Percentiles rank a stretch among this genome's conserved stretches.
Evolutionary conservation across 495 filamentous ascomycete genomes (phyloP).

Genomic region (Thozetella sp.): DNA sequence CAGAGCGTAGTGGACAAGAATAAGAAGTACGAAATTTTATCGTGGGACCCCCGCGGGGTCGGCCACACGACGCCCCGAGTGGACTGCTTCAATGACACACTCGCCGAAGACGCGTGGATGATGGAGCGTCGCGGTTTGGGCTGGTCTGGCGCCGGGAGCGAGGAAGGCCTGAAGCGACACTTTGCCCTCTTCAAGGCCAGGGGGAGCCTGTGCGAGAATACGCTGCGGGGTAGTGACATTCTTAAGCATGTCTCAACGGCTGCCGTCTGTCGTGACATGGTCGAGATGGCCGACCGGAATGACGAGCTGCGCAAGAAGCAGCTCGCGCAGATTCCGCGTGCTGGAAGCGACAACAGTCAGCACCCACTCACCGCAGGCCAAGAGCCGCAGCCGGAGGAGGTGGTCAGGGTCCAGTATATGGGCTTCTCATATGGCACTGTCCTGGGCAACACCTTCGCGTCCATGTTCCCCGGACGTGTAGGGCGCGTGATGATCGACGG

Average conservation of each 20-base stretch:
- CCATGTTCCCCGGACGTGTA: conserved; percentile 44
- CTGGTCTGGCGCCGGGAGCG: background rate
- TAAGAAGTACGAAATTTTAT: conserved; percentile 34
- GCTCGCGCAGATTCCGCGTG: background rate
- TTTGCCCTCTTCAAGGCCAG: background rate
- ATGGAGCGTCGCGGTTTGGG: background rate
- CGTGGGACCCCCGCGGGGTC: conserved; percentile 47
- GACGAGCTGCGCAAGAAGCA: conserved; percentile 1
- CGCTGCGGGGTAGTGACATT: background rate
- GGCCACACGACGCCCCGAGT: conserved; percentile 34
- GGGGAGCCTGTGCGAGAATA: background rate
- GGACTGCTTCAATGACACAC: conserved; percentile 32
- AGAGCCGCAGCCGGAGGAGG: background rate
- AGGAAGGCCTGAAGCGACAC: background rate
- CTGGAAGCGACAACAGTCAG: background rate
- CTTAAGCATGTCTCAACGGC: conserved; percentile 19
- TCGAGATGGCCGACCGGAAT: conserved; percentile 30
- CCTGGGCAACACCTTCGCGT: conserved; percentile 54
- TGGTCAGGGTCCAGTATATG: conserved; percentile 45
- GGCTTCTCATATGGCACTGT: conserved; percentile 64
- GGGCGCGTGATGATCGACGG: conserved; percentile 38
- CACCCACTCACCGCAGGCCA: background rate
- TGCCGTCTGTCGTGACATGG: conserved; percentile 39
- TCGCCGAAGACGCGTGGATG: background rate
- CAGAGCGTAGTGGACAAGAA: conserved; percentile 32